Conservation (phyloP, 176 grass and related monocot species). For the Thinopyrum elongatum region DNA sequence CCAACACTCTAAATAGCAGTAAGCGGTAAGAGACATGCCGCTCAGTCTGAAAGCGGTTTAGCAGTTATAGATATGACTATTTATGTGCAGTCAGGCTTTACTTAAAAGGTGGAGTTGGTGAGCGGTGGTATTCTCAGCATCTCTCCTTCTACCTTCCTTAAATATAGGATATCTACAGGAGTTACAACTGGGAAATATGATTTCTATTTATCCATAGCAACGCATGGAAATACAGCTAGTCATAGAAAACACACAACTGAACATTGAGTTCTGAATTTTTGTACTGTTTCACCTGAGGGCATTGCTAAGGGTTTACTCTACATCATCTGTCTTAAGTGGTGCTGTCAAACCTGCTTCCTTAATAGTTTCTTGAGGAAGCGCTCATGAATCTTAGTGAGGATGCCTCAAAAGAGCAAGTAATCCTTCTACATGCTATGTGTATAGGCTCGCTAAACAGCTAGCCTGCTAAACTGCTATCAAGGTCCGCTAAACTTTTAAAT, state of each 20-base stretch:
- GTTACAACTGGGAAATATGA: background rate
- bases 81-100: conserved; percentile 1
- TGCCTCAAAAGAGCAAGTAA: background rate
- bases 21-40: background rate
- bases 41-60: background rate
- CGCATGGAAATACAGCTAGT: background rate
- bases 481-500: background rate
- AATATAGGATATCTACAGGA: background rate
- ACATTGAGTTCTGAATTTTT: background rate
- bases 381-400: background rate
- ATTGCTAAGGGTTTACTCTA: conserved; percentile 3
- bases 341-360: background rate
- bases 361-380: background rate
- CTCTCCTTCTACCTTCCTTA: background rate
- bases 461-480: background rate
- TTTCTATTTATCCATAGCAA: background rate
- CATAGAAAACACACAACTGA: background rate
- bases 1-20: background rate
- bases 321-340: background rate
- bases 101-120: background rate
- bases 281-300: background rate
- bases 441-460: background rate
- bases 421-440: background rate
- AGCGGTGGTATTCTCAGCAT: background rate
- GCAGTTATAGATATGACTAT: background rate